Conservation (phyloP, 129 eudicot genomes). For the Logfia minima region DNA sequence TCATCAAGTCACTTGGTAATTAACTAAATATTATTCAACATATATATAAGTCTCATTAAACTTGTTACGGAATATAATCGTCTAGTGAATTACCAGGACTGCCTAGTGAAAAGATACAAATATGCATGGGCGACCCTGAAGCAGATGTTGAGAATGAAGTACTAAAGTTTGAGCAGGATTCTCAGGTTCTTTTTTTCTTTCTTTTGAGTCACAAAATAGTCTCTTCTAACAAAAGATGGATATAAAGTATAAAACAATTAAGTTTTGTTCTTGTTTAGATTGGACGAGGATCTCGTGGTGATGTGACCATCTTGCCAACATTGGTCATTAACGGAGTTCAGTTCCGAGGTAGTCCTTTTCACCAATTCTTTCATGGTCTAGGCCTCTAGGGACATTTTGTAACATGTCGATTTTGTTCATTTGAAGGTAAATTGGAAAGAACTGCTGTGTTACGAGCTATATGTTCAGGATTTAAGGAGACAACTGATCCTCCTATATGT, state of each 20-base stretch:
- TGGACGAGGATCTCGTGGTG: slow-evolving; percentile 94
- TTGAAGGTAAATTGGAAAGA: slow-evolving; percentile 83
- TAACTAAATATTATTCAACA: neutral
- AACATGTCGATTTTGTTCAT: neutral
- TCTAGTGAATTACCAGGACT: slow-evolving; percentile 46
- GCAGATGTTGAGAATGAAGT: slow-evolving; percentile 88
- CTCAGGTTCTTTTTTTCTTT: slow-evolving; percentile 55
- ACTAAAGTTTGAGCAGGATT: slow-evolving; percentile 79
- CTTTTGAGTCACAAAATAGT: neutral
- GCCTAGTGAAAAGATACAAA: slow-evolving; percentile 69
- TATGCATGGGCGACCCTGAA: slow-evolving; percentile 94
- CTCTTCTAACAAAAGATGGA: neutral
- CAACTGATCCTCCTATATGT: slow-evolving; percentile 87
- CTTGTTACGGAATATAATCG: neutral
- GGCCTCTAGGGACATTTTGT: neutral
- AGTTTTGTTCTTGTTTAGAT: slow-evolving; percentile 43
- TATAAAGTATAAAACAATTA: neutral
- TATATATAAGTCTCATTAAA: neutral
- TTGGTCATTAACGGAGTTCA: slow-evolving; percentile 79
- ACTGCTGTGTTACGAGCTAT: slow-evolving; percentile 73
- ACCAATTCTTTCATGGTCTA: neutral
- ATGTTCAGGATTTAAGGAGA: slow-evolving; percentile 91
- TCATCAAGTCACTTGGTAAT: slow-evolving; percentile 82
- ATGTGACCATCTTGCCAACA: slow-evolving; percentile 95
- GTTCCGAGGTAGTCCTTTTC: slow-evolving; percentile 72